Conservation (phyloP, 768 basidiomycete genomes). For the Pleurotus platypus region DNA sequence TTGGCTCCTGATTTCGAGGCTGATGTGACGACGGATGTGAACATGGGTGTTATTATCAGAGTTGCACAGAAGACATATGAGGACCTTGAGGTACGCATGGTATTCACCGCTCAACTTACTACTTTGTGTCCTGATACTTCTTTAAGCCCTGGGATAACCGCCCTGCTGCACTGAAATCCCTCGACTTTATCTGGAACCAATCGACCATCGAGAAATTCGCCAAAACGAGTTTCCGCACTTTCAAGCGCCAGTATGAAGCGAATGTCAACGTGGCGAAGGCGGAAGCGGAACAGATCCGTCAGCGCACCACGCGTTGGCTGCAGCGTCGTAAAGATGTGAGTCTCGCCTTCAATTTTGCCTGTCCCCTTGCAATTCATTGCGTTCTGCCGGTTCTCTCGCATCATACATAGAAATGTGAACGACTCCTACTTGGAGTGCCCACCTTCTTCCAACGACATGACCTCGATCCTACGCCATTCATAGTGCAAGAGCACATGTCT, state of each 20-base stretch:
- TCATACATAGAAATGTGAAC: not conserved
- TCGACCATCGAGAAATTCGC: slow-evolving; percentile 4
- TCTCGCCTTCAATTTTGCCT: not conserved
- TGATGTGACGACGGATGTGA: not conserved
- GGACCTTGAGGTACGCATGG: not conserved
- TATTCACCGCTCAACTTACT: not conserved
- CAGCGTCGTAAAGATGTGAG: slow-evolving; percentile 9
- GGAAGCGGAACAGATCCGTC: not conserved
- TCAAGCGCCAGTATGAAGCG: not conserved
- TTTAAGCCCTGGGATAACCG: not conserved
- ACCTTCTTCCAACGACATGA: not conserved
- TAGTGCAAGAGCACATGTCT: slow-evolving; percentile 10
- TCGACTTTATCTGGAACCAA: slow-evolving; percentile 1
- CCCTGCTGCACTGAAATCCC: not conserved
- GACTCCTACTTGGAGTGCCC: not conserved
- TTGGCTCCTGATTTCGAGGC: not conserved
- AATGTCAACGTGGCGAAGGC: slow-evolving; percentile 3
- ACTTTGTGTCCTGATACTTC: not conserved
- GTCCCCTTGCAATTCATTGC: not conserved
- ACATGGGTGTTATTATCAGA: not conserved
- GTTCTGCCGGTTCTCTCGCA: not conserved
- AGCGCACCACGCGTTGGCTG: not conserved
- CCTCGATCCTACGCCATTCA: slow-evolving; percentile 2
- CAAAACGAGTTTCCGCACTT: slow-evolving; percentile 6
- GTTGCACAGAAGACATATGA: not conserved